Conservation (phyloP, 2,329 filamentous ascomycete genomes). For the Calycina marina region DNA sequence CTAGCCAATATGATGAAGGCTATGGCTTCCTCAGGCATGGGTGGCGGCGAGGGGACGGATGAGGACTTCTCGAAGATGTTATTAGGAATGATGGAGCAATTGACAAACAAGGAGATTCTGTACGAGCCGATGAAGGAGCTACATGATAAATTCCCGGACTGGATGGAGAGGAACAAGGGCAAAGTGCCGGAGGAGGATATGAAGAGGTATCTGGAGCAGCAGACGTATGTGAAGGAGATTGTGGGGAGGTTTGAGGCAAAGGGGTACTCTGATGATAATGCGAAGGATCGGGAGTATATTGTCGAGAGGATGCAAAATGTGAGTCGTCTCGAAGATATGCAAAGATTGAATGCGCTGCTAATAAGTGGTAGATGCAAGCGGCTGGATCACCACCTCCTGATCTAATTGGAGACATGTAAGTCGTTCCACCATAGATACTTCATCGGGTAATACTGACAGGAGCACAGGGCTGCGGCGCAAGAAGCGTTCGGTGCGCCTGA, state of each 20-base stretch:
- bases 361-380: constrained; percentile 70
- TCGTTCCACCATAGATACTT: too few species aligned
- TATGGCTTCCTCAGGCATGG: constrained; percentile 52
- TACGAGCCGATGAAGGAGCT: constrained; percentile 99
- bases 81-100: constrained; percentile 96
- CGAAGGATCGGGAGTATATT: constrained; percentile 75
- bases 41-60: constrained; percentile 42
- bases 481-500: constrained; percentile 48
- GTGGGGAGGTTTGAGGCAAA: constrained; percentile 75
- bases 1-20: constrained; percentile 87
- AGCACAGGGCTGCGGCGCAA: constrained; percentile 66
- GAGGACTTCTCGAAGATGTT: constrained; percentile 92
- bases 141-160: constrained; percentile 78
- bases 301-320: constrained; percentile 98
- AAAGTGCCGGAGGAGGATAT: constrained; percentile 56
- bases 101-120: constrained; percentile 95
- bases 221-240: constrained; percentile 68
- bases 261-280: constrained; percentile 68
- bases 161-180: constrained; percentile 65
- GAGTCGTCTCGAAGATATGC: constrained; percentile 21
- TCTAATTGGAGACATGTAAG: constrained; percentile 83
- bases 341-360: constrained; percentile 9
- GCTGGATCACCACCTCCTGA: constrained; percentile 82
- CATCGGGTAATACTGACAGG: too few species aligned
- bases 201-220: constrained; percentile 69